Evolutionary conservation across 1,284 basidiomycete species (phyloP), one percentile per base, ranked within the genome.

Genomic region (Mycosarcoma maydis): DNA sequence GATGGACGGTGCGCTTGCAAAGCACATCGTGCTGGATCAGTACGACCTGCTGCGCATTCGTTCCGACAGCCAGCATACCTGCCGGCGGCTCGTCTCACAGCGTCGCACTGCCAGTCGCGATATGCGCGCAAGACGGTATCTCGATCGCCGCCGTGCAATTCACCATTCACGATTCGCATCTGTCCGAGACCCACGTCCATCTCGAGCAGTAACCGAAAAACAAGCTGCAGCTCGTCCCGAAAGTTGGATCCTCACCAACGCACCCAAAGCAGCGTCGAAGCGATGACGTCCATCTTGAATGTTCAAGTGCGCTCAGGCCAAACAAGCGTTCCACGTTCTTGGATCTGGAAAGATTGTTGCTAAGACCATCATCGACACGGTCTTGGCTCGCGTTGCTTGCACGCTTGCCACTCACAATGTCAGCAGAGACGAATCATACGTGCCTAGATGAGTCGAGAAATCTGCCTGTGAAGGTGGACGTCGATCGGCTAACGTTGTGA

Each of bases 51-150:
- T 72, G 0, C 49, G 46, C 24, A 72, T 72, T 19, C 68, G 62
- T 72, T 39, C 27, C 54, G 59, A 3, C 37, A 72, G 29, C 62
- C 68, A 3, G 52, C 61, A 3, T 55, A 46, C 8, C 41, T 72
- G 4, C 50, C 68, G 3, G 51, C 62, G 2, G 68, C 68, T 11
- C 55, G 53, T 13, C 43, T 72, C 9, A 72, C 68, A 0, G 58
- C 62, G 6, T 72, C 42, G 48, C 68, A 72, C 55, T 62, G 62
- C 26, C 64, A 67, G 4, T 62, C 67, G n/a, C 62, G 68, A 0
- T 38, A 54, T 16, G 9, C 20, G 4, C 40, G 39, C 0, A 54
- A 54, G 37, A 62, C 54, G 68, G 68, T 9, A 64, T 72, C 14
- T 51, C 48, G 14, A 51, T 67, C 27, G 57, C 68, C 3, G 68